Base-by-base conservation (phyloP, 768 basidiomycete species). In the Xerocomus spinulosus region DNA sequence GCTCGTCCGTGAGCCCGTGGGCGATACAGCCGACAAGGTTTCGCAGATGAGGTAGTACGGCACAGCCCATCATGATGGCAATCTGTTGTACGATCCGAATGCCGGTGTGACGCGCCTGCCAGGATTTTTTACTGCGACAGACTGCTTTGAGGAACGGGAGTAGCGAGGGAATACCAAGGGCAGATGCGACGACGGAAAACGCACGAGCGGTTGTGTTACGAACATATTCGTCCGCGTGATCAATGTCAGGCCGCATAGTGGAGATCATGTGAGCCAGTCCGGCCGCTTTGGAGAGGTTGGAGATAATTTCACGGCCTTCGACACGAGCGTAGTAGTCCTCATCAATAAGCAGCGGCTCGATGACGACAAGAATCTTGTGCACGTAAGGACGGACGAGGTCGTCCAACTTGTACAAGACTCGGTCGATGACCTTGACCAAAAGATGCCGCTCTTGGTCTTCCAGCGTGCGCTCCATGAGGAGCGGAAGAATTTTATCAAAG, bases 251-350 rank as follows among this genome's bases (percentile, higher is more conserved):
- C 58, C 95, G 87, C 95, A 99, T 98, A 17, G 95, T 99, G 29
- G 96, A 99, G 60, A 99, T 99, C 96, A 99, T 98, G 71, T 99
- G 96, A 3, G 96, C 95, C 21, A 99, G 85, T 70, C 96, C 96
- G 25, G 94, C 95, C 10, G 96, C 96, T 70, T 98, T 99, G 24
- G 96, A 95, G 34, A 98, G 74, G 68, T 98, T 99, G 59, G 92
- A 95, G 57, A 98, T 99, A 66, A 99, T 98, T 74, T 99, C 96
- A 28, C 95, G 92, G 55, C 96, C 96, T 72, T 98, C 96, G 35
- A 97, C 93, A 68, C 92, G 90, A 38, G 88, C 88, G 57, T 91
- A 92, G 69, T 92, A 92, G 65, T 98, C 96, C 67, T 97, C 95
- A 68, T 99, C 95, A 61, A 98, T 98, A 63, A 99, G 82, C 8